Percentiles rank a stretch among this genome's conserved stretches.
Conservation (phyloP, 306 rosid genomes). For the Luffa acutangula region DNA sequence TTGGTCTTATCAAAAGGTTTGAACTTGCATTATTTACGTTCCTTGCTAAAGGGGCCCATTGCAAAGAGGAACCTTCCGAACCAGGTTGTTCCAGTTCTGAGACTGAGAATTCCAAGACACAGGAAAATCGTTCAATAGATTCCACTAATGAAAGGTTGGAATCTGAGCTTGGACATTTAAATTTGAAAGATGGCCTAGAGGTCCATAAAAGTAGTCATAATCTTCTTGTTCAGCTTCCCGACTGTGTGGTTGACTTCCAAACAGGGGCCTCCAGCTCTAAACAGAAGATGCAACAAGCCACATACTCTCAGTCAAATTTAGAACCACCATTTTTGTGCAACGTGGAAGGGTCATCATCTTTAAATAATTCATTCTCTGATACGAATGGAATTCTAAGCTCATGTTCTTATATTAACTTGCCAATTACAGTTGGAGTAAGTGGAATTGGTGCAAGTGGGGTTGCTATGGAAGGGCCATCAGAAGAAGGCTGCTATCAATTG, state of each 20-base stretch:
- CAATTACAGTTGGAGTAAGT: slow-evolving; percentile 46
- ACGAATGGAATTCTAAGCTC: slow-evolving; percentile 40
- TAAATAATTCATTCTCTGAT: slow-evolving; percentile 33
- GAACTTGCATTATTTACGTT: slow-evolving; percentile 68
- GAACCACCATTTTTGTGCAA: slow-evolving; percentile 52
- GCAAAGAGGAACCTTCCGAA: slow-evolving; percentile 58
- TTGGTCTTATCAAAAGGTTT: slow-evolving; percentile 37
- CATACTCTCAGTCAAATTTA: slow-evolving; percentile 37
- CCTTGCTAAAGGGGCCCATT: slow-evolving; percentile 57
- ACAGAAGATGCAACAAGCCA: slow-evolving; percentile 43
- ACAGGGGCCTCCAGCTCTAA: slow-evolving; percentile 36
- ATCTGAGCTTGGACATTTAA: slow-evolving; percentile 46
- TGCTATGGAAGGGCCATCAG: slow-evolving; percentile 86
- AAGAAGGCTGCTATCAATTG: slow-evolving; percentile 65
- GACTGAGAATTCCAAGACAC: slow-evolving; percentile 37
- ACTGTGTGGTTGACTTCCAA: slow-evolving; percentile 42
- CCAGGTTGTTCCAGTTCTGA: slow-evolving; percentile 56
- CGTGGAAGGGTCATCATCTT: slow-evolving; percentile 55
- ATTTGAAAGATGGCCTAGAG: slow-evolving; percentile 40
- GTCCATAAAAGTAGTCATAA: slow-evolving; percentile 31
- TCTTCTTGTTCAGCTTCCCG: slow-evolving; percentile 57
- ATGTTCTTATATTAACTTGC: slow-evolving; percentile 46
- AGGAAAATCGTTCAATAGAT: slow-evolving; percentile 39
- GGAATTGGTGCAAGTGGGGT: slow-evolving; percentile 41
- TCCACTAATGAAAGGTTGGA: slow-evolving; percentile 42